phyloP scores from a whole-genome alignment of 257 asterid genomes.

The Rauvolfia tetraphylla region DNA sequence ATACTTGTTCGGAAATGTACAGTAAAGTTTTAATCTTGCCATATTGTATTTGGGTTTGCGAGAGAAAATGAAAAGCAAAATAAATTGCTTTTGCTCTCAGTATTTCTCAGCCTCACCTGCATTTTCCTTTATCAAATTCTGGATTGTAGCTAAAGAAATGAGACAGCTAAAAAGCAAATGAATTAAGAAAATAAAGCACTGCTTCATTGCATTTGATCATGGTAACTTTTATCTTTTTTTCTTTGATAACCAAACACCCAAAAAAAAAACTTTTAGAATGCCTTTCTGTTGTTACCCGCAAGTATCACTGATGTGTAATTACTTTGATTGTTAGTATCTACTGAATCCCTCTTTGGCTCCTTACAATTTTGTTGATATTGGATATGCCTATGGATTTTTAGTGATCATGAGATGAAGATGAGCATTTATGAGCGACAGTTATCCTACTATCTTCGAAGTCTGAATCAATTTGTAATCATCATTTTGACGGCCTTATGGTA shows the following conservation, averaged over 20 bases:
- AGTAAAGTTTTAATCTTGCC: constrained; percentile 1
- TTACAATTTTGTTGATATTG: not conserved
- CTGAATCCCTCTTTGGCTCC: not conserved
- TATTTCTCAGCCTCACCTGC: not conserved
- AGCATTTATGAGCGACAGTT: not conserved
- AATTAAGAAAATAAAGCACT: not conserved
- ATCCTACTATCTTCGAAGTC: not conserved
- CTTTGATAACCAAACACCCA: not conserved
- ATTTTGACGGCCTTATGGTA: not conserved
- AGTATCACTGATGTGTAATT: not conserved
- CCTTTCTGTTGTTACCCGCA: not conserved
- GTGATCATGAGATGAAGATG: not conserved
- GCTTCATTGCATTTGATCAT: not conserved
- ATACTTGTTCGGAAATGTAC: not conserved
- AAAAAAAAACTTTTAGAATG: not conserved
- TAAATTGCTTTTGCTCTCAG: not conserved
- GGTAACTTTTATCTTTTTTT: not conserved
- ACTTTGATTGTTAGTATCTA: not conserved
- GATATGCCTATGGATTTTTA: not conserved
- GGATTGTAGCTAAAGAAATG: not conserved
- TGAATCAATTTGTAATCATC: not conserved
- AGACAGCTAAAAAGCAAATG: not conserved
- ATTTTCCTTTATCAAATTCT: not conserved
- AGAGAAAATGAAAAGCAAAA: not conserved
- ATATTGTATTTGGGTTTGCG: not conserved